These are phyloP conservation scores for Lasiodiplodia theobromae DNA, from an alignment of 2,329 filamentous ascomycete genomes.

Conservation along the genomic window DNA sequence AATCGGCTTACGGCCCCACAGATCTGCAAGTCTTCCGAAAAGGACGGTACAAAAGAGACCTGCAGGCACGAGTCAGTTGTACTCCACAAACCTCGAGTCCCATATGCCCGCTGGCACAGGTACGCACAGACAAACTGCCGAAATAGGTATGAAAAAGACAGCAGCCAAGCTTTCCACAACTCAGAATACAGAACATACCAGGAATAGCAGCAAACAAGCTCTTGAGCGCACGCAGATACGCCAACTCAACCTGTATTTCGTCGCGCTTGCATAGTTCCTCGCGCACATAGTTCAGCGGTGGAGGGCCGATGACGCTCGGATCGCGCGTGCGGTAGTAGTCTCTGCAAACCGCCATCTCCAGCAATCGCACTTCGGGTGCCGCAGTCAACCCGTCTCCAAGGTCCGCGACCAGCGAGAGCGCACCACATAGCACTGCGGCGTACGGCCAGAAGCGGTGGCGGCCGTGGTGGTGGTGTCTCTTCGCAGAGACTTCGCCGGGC, in stretches of 20 bases:
- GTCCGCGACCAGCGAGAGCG: slow-evolving; percentile 23
- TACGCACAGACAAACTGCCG: too few species aligned
- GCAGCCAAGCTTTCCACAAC: not conserved
- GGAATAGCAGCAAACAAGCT: slow-evolving; percentile 9
- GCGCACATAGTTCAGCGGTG: slow-evolving; percentile 21
- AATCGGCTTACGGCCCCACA: slow-evolving; percentile 16
- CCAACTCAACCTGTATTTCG: slow-evolving; percentile 26
- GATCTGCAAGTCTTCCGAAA: slow-evolving; percentile 7
- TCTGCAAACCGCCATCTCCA: slow-evolving; percentile 27
- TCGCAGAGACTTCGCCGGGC: not conserved
- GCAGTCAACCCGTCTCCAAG: slow-evolving; percentile 26
- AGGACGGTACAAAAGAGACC: slow-evolving; percentile 15
- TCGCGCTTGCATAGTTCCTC: slow-evolving; percentile 23
- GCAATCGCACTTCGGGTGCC: slow-evolving; percentile 22
- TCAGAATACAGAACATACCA: not conserved
- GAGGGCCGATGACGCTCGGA: slow-evolving; percentile 11
- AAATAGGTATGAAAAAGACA: not conserved
- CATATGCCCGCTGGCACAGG: not conserved
- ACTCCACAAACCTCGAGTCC: not conserved
- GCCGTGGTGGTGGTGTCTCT: not conserved
- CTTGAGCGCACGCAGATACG: slow-evolving; percentile 19
- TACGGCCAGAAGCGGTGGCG: not conserved
- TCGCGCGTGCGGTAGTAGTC: slow-evolving; percentile 21
- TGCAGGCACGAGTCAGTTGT: not conserved
- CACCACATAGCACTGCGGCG: slow-evolving; percentile 11